These are phyloP conservation scores for Trypanosoma avium DNA, from an alignment of 208 protist genomes.

Conservation along the genomic window DNA sequence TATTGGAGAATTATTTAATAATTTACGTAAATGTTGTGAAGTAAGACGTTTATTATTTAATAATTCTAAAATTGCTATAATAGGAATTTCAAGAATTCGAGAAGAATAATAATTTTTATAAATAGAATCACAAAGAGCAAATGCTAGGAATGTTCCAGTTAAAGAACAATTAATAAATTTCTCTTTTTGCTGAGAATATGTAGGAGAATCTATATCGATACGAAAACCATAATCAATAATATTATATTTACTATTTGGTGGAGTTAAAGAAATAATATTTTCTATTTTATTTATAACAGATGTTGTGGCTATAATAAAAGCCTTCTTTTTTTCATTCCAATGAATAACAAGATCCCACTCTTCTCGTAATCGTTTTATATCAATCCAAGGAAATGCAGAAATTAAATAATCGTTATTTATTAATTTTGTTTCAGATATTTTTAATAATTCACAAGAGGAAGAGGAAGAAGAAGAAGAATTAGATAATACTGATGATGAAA, in stretches of 20 bases:
- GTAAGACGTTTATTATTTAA: conserved; percentile 8
- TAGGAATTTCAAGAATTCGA: conserved; percentile 17
- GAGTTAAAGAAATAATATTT: not conserved
- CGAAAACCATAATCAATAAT: conserved; percentile 14
- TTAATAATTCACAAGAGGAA: not conserved
- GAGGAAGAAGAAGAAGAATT: too few relatives aligned
- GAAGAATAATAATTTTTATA: not conserved
- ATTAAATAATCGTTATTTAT: not conserved
- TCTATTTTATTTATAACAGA: not conserved
- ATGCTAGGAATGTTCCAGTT: conserved; percentile 21
- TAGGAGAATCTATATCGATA: not conserved
- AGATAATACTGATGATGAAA: not conserved
- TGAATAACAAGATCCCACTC: conserved; percentile 12
- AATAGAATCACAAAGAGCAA: conserved; percentile 18
- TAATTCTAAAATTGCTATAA: conserved; percentile 18
- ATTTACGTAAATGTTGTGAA: conserved; percentile 4
- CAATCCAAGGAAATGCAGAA: conserved; percentile 15
- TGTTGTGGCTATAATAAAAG: not conserved
- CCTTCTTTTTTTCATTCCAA: not conserved
- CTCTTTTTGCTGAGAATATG: not conserved
- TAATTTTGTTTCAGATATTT: too few relatives aligned
- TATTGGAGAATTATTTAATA: not conserved
- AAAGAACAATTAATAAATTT: conserved; percentile 13
- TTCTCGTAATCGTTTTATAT: conserved; percentile 11
- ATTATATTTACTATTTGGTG: not conserved